Conservation (phyloP, 129 eudicot species). For the Mikania micrantha region DNA sequence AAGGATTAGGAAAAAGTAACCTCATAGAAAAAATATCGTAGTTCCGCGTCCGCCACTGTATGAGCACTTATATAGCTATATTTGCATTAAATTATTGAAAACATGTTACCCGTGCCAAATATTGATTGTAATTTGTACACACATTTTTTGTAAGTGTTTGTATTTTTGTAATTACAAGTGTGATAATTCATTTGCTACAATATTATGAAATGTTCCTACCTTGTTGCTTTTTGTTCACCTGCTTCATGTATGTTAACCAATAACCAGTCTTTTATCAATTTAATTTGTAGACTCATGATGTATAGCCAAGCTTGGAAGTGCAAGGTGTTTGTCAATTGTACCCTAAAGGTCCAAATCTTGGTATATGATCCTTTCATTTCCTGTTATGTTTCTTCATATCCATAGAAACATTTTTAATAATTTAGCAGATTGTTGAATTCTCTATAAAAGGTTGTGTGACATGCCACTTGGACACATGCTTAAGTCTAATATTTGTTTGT, state of each 20-base stretch:
- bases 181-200: neutral
- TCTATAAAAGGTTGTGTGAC: neutral
- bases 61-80: neutral
- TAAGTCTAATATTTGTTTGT: too few species aligned
- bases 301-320: constrained; percentile 76
- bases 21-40: too few species aligned
- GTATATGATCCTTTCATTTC: constrained; percentile 29
- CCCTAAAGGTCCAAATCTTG: constrained; percentile 78
- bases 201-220: neutral
- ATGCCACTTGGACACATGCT: neutral
- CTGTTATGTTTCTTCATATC: neutral
- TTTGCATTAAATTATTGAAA: neutral
- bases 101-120: neutral
- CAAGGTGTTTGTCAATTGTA: constrained; percentile 90
- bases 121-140: neutral
- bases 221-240: neutral
- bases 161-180: neutral
- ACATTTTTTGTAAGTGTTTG: neutral
- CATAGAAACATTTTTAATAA: neutral
- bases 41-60: too few species aligned
- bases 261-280: neutral
- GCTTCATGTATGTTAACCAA: neutral
- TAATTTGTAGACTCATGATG: constrained; percentile 75
- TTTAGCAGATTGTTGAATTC: neutral
- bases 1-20: too few species aligned